phyloP scores from a whole-genome alignment of 805 yeast genomes.

The Candida yuanshanica region DNA sequence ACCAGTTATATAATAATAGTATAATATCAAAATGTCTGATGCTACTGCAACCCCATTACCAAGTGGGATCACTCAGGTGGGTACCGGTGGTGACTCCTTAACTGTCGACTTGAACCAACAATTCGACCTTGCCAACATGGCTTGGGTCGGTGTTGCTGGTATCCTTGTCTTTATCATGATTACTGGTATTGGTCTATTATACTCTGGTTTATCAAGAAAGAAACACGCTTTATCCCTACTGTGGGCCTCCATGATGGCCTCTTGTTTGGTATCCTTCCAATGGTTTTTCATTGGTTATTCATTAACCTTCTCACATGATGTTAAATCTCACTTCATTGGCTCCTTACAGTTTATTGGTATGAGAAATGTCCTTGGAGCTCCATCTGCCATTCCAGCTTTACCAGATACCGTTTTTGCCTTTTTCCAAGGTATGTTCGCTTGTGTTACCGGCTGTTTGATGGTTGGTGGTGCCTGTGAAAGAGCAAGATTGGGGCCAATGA shows the following conservation, averaged over 20 bases:
- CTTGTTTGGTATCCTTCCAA: slow-evolving; percentile 78
- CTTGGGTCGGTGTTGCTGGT: slow-evolving; percentile 75
- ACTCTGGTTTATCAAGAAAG: slow-evolving; percentile 91
- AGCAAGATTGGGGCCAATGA: slow-evolving; percentile 93
- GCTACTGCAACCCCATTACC: not conserved
- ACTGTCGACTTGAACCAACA: slow-evolving; percentile 64
- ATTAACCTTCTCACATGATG: slow-evolving; percentile 70
- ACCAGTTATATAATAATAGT: no score
- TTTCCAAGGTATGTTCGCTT: slow-evolving; percentile 96
- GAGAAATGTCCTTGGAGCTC: slow-evolving; percentile 77
- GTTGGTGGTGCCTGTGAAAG: slow-evolving; percentile 98
- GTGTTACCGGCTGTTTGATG: slow-evolving; percentile 88
- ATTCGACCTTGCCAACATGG: slow-evolving; percentile 74
- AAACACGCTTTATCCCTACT: slow-evolving; percentile 91
- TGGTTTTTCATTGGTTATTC: slow-evolving; percentile 99
- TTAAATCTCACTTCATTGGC: slow-evolving; percentile 65
- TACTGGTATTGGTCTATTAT: slow-evolving; percentile 91
- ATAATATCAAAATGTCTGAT: not conserved
- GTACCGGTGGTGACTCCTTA: slow-evolving; percentile 80
- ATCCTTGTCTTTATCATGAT: slow-evolving; percentile 91
- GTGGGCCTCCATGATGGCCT: slow-evolving; percentile 93
- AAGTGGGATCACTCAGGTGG: slow-evolving; percentile 45
- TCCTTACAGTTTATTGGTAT: slow-evolving; percentile 75
- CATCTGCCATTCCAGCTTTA: slow-evolving; percentile 56
- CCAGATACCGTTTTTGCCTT: slow-evolving; percentile 89